Conservation (phyloP, 1,284 basidiomycete species). For the Ceratobasidium sp. region DNA sequence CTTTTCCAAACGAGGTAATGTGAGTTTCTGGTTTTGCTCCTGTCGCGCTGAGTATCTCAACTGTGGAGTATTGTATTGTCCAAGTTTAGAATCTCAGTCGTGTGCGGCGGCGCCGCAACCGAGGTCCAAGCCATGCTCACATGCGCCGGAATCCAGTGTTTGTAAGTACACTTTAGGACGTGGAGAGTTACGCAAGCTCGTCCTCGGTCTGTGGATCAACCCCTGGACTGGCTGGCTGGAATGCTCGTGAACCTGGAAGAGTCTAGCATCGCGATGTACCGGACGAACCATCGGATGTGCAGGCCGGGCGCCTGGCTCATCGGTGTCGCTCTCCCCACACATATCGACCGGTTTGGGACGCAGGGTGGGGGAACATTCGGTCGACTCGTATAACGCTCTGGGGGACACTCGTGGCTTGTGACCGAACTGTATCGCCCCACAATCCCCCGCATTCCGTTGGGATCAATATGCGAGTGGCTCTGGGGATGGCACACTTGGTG, state of each 20-base stretch:
- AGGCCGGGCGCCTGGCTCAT: not conserved
- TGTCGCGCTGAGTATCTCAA: not conserved
- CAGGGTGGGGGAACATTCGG: not conserved
- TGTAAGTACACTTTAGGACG: not conserved
- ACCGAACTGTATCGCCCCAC: conserved; percentile 9
- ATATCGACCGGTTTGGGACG: not conserved
- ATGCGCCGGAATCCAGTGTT: not conserved
- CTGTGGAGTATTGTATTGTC: not conserved
- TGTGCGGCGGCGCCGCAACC: conserved; percentile 20
- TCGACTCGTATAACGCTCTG: not conserved
- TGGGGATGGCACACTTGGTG: conserved; percentile 16
- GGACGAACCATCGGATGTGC: conserved; percentile 2
- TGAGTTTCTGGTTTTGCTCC: not conserved
- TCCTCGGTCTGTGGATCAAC: not conserved
- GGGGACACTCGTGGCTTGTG: not conserved
- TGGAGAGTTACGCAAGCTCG: not conserved
- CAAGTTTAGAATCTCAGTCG: conserved; percentile 2
- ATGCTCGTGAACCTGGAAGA: not conserved
- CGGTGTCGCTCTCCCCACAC: not conserved
- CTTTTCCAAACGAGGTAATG: not conserved
- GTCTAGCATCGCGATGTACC: not conserved
- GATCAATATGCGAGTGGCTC: not conserved
- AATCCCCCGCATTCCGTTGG: conserved; percentile 12
- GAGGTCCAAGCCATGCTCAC: conserved; percentile 21
- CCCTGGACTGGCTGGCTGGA: conserved; percentile 7